Evolutionary conservation across 805 yeast species (phyloP).

Genomic region (Grigorovia transvaalensis): DNA sequence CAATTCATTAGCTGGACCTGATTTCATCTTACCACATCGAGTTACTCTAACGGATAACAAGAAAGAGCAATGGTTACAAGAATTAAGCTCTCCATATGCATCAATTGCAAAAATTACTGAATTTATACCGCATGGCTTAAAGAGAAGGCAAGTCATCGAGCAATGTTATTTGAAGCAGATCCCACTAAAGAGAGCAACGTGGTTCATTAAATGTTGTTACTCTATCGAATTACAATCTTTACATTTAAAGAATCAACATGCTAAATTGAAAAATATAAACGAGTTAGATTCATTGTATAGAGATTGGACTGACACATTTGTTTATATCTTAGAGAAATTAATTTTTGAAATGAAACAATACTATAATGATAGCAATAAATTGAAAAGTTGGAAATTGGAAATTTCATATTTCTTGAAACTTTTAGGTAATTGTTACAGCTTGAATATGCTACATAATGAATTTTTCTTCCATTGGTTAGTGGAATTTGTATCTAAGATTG

Average conservation of each 20-base stretch:
- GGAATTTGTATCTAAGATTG: slow-evolving; percentile 37
- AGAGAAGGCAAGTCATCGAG: slow-evolving; percentile 63
- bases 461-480: slow-evolving; percentile 56
- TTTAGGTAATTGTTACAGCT: slow-evolving; percentile 55
- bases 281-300: slow-evolving; percentile 42
- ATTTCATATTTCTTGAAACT: slow-evolving; percentile 53
- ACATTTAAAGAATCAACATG: slow-evolving; percentile 7
- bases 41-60: slow-evolving; percentile 85
- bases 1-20: slow-evolving; percentile 23
- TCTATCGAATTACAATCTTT: slow-evolving; percentile 48
- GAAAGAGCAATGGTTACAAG: slow-evolving; percentile 75
- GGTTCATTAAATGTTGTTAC: slow-evolving; percentile 85
- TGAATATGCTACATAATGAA: slow-evolving; percentile 52
- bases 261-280: neutral
- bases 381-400: slow-evolving; percentile 34
- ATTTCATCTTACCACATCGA: slow-evolving; percentile 32
- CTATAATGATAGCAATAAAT: slow-evolving; percentile 20
- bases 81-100: slow-evolving; percentile 55
- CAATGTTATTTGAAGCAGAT: slow-evolving; percentile 56
- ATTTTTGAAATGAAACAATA: slow-evolving; percentile 26
- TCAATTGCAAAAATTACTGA: slow-evolving; percentile 61
- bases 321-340: slow-evolving; percentile 36
- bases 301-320: slow-evolving; percentile 86
- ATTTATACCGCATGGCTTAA: slow-evolving; percentile 83
- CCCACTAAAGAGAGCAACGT: slow-evolving; percentile 73